Evolutionary conservation across 2,329 filamentous ascomycete genomes (phyloP), one percentile per base, ranked within the genome.

Genomic region (Mycocentrospora acerina): DNA sequence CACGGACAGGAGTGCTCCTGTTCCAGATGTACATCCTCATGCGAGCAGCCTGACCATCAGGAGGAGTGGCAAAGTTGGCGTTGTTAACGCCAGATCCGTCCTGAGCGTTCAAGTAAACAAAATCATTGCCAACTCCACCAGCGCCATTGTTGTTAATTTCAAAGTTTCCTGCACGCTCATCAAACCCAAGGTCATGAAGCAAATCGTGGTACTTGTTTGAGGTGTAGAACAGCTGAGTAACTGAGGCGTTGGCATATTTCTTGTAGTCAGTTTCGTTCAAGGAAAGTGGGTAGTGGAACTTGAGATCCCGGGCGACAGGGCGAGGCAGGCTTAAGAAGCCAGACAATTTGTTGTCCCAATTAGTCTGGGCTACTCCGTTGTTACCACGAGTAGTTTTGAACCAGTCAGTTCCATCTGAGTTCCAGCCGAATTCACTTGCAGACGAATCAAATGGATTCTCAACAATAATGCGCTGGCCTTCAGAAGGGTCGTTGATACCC

Each of bases 21-120:
- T 68, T 74, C 76, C 77, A 83, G 32, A 82, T 60, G 55, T 75
- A 81, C 78, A 82, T 81, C 15, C 75, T 60, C 79, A 83, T 82
- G 19, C 77, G 71, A 11, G 73, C 74, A 2, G 64, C 60, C 28
- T 67, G 57, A 22, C 55, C 55, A 26, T 59, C 55, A 1, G 55
- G 55, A 13, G 55, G 77, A 0, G 78, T 78, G 4, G 72, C 70
- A 45, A 82, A 81, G 63, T 79, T 74, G 40, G 79, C 79, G 43
- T 82, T 82, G 66, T 82, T 78, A 1, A 64, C 70, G 12, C 69
- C 73, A 4, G 35, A 35, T 19, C 77, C 78, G 40, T 82, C 79
- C 50, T 83, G 80, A 0, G 77, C 62, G 45, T 79, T 79, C 26
- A 81, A 66, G 40, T 78, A 78, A 25, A 79, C 75, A 29, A 70